A percentile compares a stretch with the other conserved stretches of the same genome.
Conservation (phyloP, 805 yeast species). For the Wickerhamiella cacticola region DNA sequence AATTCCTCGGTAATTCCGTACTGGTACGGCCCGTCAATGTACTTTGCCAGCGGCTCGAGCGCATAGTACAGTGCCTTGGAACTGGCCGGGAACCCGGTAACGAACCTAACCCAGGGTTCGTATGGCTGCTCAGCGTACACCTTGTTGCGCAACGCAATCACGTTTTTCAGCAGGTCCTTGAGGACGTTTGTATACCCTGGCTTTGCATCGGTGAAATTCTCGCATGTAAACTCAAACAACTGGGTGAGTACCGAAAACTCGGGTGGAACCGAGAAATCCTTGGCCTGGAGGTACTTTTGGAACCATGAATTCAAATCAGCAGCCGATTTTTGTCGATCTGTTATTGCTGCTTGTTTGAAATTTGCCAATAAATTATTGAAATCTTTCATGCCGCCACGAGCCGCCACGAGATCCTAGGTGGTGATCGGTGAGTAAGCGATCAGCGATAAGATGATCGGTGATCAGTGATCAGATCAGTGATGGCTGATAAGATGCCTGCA, state of each 20-base stretch:
- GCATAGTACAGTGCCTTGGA: constrained; percentile 14
- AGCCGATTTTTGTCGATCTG: constrained; percentile 6
- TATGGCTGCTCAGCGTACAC: constrained; percentile 3
- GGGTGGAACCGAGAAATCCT: neutral
- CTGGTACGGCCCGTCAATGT: constrained; percentile 9
- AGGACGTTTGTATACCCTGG: constrained; percentile 12
- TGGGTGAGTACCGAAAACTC: neutral
- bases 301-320: neutral
- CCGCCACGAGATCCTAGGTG: too few species aligned
- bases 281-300: constrained; percentile 7
- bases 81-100: constrained; percentile 11
- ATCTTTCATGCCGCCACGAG: too few species aligned
- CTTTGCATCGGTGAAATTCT: constrained; percentile 14
- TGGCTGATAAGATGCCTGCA: too few species aligned
- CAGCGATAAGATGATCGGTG: too few species aligned
- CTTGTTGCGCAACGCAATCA: neutral
- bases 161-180: constrained; percentile 10
- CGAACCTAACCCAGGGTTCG: constrained; percentile 14
- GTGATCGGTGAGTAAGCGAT: too few species aligned
- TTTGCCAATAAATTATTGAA: neutral
- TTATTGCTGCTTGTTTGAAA: neutral
- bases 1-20: constrained; percentile 11
- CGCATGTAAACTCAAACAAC: constrained; percentile 10
- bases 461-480: too few species aligned
- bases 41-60: constrained; percentile 14